Conservation (phyloP, 2,329 filamentous ascomycete species). For the Ceratocystis ficicola region DNA sequence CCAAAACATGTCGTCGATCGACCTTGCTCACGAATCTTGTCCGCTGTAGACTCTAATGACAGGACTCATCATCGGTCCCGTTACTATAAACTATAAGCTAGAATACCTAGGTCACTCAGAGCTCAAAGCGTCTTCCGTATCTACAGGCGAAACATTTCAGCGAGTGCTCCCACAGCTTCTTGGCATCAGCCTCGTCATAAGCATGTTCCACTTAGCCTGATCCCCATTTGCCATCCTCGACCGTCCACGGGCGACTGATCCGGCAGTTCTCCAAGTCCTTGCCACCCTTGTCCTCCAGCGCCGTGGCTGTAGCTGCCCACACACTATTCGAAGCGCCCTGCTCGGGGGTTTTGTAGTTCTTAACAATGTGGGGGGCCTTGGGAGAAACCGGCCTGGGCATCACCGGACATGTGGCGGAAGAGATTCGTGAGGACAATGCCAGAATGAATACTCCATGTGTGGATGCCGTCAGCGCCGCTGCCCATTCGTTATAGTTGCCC, state of each 20-base stretch:
- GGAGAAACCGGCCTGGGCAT: conserved; percentile 5
- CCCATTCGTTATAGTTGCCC: conserved; percentile 23
- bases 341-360: not conserved
- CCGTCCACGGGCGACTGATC: conserved; percentile 12
- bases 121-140: no score
- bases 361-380: not conserved
- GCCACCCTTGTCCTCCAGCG: not conserved
- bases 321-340: conserved; percentile 5
- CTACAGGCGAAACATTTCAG: conserved; percentile 21
- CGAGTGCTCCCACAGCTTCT: conserved; percentile 23
- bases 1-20: not conserved
- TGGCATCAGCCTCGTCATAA: conserved; percentile 19
- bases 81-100: no score
- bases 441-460: conserved; percentile 23
- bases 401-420: conserved; percentile 8
- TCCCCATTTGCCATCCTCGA: not conserved
- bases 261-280: conserved; percentile 4
- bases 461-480: conserved; percentile 19
- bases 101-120: no score
- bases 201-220: conserved; percentile 1
- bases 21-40: not conserved
- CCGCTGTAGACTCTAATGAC: not conserved
- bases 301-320: not conserved
- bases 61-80: no score
- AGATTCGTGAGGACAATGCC: conserved; percentile 23